Evolutionary conservation across 1,139 yeast species (phyloP), one percentile per base, ranked within the genome.

Genomic region (Ogataea hybrid): DNA sequence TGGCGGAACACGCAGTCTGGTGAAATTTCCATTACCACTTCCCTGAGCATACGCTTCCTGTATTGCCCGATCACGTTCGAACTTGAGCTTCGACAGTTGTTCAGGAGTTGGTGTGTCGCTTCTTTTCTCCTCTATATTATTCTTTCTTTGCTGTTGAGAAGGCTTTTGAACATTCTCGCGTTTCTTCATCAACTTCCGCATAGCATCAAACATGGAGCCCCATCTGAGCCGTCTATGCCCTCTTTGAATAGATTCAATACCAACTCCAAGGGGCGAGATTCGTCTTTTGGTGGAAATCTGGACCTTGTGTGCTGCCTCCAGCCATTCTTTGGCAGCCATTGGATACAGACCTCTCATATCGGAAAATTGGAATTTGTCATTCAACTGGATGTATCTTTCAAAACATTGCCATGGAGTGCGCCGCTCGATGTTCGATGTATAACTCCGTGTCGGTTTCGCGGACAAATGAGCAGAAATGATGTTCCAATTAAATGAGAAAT

Each of bases 401-500:
- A 92, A 92, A 61, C 97, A 92, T 61, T 90, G 97, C 98, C 98
- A 92, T 0, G 98, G 95, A 0, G 97, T 92, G 57, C 98, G 75
- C 54, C 97, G 75, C 62, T 92, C 97, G 44, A 89, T 87, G 52
- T 86, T 89, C 0, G 97, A 85, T 32, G 81, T 78, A 60, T 87
- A 87, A 12, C 83, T 79, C 57, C 73, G 71, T 0, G 86, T 77
- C 2, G 89, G 78, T 41, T 72, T 71, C 3, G 80, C 74, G 1
- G 84, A 70, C 73, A 92, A 69, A 59, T 84, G 87, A 16, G 90
- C 86, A 1, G 97, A 79, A 12, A 92, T 87, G 37, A 90, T 75
- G 47, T 84, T 92, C 98, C 98, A 92, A 59, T 92, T 92, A 65
- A 87, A 89, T 10, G 88, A 81, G 60, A 82, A 90, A 49, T 90